A percentile compares a stretch with the other conserved stretches of the same genome.
Conservation (phyloP, 768 basidiomycete genomes). For the Naganishia friedmannii region DNA sequence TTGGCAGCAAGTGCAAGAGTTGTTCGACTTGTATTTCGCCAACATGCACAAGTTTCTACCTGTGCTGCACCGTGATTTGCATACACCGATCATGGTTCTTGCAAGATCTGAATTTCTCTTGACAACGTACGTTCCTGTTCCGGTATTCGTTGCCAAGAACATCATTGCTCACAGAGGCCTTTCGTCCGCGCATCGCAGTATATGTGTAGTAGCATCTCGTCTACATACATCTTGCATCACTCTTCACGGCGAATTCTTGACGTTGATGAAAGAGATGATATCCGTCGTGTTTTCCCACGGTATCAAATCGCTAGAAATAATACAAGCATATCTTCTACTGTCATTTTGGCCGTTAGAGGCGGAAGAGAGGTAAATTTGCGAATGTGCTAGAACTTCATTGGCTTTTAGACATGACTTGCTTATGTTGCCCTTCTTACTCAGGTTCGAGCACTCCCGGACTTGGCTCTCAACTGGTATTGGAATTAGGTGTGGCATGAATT, state of each 20-base stretch:
- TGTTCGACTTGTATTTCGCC: conserved; percentile 70
- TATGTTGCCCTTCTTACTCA: not conserved
- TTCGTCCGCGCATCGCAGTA: conserved; percentile 53
- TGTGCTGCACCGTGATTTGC: conserved; percentile 79
- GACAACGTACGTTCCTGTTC: conserved; percentile 72
- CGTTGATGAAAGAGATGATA: conserved; percentile 76
- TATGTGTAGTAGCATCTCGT: conserved; percentile 90
- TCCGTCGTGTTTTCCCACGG: conserved; percentile 57
- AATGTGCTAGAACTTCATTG: no score
- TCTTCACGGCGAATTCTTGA: conserved; percentile 66
- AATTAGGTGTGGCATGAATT: not conserved
- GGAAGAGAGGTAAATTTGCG: conserved; percentile 74
- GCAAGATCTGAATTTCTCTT: conserved; percentile 91
- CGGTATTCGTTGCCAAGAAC: not conserved
- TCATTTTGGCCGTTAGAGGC: conserved; percentile 88
- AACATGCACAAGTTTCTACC: conserved; percentile 61
- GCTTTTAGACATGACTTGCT: not conserved
- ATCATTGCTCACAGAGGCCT: conserved; percentile 1
- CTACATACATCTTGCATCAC: conserved; percentile 80
- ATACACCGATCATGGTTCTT: conserved; percentile 89
- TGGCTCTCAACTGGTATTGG: conserved; percentile 18
- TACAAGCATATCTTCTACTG: conserved; percentile 89
- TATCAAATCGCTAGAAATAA: conserved; percentile 75
- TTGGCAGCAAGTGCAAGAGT: conserved; percentile 81
- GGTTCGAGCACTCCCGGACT: conserved; percentile 15